phyloP scores from a whole-genome alignment of 345 rosid genomes.

The Eutrema japonicum region DNA sequence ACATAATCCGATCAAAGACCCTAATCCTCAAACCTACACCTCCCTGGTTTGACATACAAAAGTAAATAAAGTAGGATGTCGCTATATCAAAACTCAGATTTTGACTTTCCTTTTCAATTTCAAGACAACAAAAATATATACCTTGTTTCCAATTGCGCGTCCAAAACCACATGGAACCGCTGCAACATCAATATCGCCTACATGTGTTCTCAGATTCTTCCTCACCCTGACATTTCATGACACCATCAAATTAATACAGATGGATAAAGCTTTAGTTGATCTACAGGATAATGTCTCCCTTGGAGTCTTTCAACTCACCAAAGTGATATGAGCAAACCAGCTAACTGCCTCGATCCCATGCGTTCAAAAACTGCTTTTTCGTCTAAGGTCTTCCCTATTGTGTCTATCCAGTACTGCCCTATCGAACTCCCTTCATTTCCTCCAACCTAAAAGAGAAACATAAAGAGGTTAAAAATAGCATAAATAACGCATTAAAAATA shows the following conservation, averaged over 20 bases:
- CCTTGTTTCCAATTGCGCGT: constrained; percentile 99
- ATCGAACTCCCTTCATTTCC: constrained; percentile 98
- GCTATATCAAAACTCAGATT: constrained; percentile 14
- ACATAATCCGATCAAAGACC: constrained; percentile 78
- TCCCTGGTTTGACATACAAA: constrained; percentile 51
- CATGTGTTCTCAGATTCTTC: constrained; percentile 85
- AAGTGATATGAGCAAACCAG: constrained; percentile 89
- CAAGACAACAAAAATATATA: constrained; percentile 25
- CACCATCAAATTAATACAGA: background rate
- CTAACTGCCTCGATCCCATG: constrained; percentile 97
- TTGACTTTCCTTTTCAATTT: background rate
- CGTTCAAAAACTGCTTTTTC: constrained; percentile 88
- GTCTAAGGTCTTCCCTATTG: constrained; percentile 84
- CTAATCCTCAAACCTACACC: constrained; percentile 87
- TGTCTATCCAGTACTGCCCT: constrained; percentile 95
- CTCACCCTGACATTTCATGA: constrained; percentile 65
- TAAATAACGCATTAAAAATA: background rate
- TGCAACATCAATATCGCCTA: constrained; percentile 94
- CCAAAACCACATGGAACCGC: constrained; percentile 99
- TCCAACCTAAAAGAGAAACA: constrained; percentile 70
- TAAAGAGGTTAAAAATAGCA: constrained; percentile 26
- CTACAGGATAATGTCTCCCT: background rate
- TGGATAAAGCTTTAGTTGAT: background rate
- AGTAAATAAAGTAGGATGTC: constrained; percentile 11
- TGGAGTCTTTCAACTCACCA: constrained; percentile 61